phyloP scores from a whole-genome alignment of 176 grass and related monocot genomes.

The Chloris gayana region DNA sequence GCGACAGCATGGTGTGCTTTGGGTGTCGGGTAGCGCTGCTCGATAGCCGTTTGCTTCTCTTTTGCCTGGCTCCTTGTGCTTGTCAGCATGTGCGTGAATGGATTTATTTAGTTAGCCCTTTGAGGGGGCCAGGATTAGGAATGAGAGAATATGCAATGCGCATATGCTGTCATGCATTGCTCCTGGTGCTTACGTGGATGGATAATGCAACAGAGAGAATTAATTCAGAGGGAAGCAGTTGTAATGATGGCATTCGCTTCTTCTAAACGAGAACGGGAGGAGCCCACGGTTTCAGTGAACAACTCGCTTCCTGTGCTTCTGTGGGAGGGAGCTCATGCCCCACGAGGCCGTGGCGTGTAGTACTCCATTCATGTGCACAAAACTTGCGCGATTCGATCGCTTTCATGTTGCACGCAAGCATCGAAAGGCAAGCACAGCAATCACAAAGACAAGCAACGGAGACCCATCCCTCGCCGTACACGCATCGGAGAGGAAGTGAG shows the following conservation, averaged over 20 bases:
- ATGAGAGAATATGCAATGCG: too few species aligned
- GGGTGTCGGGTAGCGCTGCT: too few species aligned
- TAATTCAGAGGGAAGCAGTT: not conserved
- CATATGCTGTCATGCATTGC: not conserved
- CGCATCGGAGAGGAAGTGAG: not conserved
- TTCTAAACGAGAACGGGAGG: too few species aligned
- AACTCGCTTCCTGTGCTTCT: not conserved
- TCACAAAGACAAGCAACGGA: too few species aligned
- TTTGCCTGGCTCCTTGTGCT: not conserved
- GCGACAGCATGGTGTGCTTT: not conserved
- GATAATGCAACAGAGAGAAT: not conserved
- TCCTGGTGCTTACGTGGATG: slow-evolving; percentile 44
- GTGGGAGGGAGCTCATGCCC: not conserved
- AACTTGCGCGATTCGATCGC: not conserved
- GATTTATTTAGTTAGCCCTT: not conserved
- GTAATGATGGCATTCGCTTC: not conserved
- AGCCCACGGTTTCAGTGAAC: not conserved
- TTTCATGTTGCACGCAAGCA: not conserved
- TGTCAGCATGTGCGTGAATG: too few species aligned
- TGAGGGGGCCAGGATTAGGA: not conserved
- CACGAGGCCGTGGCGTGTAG: too few species aligned
- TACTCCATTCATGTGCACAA: not conserved
- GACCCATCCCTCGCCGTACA: not conserved
- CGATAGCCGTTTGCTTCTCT: not conserved
- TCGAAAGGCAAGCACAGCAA: too few species aligned